phyloP scores from a whole-genome alignment of 768 basidiomycete genomes.

The Tulasnella sp. region DNA sequence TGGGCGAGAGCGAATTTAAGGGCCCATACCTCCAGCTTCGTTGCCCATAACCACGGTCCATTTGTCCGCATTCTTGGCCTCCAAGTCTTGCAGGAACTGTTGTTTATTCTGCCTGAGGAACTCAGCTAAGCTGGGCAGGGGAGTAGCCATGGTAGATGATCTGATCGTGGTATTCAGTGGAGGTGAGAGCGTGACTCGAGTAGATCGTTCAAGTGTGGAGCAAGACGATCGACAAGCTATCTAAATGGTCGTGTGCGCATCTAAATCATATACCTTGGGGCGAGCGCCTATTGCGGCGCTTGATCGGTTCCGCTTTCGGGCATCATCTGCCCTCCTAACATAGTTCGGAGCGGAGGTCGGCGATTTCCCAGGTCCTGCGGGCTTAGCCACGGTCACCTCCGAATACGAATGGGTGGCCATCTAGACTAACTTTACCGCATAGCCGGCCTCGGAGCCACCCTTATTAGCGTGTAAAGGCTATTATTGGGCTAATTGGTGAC shows the following conservation, averaged over 20 bases:
- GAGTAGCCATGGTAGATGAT: not conserved
- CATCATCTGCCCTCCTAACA: not conserved
- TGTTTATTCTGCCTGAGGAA: conserved; percentile 57
- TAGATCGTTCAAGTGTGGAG: not conserved
- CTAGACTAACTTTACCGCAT: not conserved
- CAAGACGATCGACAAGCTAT: not conserved
- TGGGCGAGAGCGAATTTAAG: not conserved
- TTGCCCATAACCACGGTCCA: conserved; percentile 96
- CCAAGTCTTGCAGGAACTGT: conserved; percentile 62
- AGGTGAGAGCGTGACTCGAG: not conserved
- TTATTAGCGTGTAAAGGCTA: not conserved
- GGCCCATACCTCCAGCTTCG: conserved; percentile 81
- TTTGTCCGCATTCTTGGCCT: conserved; percentile 52
- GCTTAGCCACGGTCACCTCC: not conserved
- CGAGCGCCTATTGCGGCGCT: not conserved
- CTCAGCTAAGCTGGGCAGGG: conserved; percentile 42
- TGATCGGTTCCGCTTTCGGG: not conserved
- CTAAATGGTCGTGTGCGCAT: not conserved
- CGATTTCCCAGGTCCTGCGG: not conserved
- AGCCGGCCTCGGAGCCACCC: not conserved
- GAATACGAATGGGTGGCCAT: not conserved
- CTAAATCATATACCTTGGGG: not conserved
- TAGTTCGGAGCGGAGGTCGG: not conserved
- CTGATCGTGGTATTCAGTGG: not conserved
- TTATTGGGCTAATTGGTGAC: not conserved